Conservation (phyloP, 192 early-diverging fungal species). For the Physocladia obscura region DNA sequence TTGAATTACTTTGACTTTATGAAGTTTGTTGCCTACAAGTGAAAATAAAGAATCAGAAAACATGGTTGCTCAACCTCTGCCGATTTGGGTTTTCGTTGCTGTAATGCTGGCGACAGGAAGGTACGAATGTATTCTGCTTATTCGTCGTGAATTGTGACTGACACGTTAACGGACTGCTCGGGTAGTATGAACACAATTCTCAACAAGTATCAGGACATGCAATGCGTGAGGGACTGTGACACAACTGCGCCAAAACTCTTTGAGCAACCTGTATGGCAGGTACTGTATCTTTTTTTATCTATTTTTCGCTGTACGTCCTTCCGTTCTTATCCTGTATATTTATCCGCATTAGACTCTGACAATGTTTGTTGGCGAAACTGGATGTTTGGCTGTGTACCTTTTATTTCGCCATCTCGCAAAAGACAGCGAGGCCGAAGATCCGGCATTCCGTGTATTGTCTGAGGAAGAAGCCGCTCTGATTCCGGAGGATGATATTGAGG, state of each 20-base stretch:
- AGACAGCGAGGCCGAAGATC: background rate
- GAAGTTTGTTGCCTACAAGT: too few relatives aligned
- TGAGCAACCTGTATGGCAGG: slow-evolving; percentile 97
- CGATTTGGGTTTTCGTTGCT: slow-evolving; percentile 13
- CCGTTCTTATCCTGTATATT: background rate
- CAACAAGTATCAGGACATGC: slow-evolving; percentile 84
- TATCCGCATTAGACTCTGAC: slow-evolving; percentile 67
- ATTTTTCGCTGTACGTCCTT: too few relatives aligned
- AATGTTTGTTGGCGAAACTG: slow-evolving; percentile 93
- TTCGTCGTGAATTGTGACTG: background rate
- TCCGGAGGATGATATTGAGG: slow-evolving; percentile 8
- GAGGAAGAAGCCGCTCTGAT: slow-evolving; percentile 29
- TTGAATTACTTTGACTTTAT: too few relatives aligned
- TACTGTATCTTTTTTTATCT: too few relatives aligned
- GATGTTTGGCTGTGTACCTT: slow-evolving; percentile 73
- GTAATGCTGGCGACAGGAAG: slow-evolving; percentile 34
- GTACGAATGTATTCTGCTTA: background rate
- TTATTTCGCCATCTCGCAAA: slow-evolving; percentile 37
- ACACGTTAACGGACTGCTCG: background rate
- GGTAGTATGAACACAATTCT: slow-evolving; percentile 69
- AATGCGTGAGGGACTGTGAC: slow-evolving; percentile 88
- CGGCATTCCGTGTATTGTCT: too few relatives aligned
- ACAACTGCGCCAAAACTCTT: slow-evolving; percentile 72
- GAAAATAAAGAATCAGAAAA: background rate
- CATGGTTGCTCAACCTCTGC: background rate